phyloP scores from a whole-genome alignment of 352 stramenopile species.

The Thalassiosira sp. region DNA sequence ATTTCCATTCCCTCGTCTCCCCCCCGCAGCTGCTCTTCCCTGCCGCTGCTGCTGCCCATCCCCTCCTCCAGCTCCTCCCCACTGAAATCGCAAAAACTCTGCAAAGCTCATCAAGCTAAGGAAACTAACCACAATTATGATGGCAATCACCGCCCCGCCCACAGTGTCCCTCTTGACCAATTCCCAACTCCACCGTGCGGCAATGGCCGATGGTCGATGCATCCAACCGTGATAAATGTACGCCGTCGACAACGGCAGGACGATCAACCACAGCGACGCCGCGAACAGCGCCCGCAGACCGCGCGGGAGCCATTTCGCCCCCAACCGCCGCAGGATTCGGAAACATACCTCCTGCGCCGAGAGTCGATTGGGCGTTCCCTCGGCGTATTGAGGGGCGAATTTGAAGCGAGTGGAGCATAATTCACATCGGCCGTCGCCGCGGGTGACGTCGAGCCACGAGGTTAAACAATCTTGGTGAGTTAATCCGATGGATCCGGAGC shows the following conservation, averaged over 20 bases:
- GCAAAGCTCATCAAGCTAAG: slow-evolving; percentile 93
- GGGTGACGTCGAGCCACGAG: slow-evolving; percentile 91
- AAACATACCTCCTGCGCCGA: slow-evolving; percentile 87
- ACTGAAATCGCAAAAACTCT: slow-evolving; percentile 90
- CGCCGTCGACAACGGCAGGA: slow-evolving; percentile 89
- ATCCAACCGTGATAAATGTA: slow-evolving; percentile 95
- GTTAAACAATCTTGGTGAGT: slow-evolving; percentile 93
- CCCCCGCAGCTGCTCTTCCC: background rate
- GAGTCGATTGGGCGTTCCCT: slow-evolving; percentile 86
- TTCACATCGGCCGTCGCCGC: slow-evolving; percentile 89
- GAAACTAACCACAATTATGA: slow-evolving; percentile 92
- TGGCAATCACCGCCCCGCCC: slow-evolving; percentile 88
- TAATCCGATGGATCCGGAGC: slow-evolving; percentile 92
- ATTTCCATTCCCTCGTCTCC: slow-evolving; percentile 17
- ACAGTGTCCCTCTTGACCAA: slow-evolving; percentile 87
- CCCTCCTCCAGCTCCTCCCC: slow-evolving; percentile 44
- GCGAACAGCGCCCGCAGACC: slow-evolving; percentile 84
- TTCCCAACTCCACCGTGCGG: slow-evolving; percentile 74
- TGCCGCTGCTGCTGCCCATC: slow-evolving; percentile 6
- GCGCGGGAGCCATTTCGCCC: slow-evolving; percentile 89
- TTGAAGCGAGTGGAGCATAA: slow-evolving; percentile 91
- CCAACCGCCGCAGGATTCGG: slow-evolving; percentile 84
- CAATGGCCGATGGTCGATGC: slow-evolving; percentile 73
- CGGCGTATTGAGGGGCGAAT: slow-evolving; percentile 91
- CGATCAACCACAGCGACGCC: slow-evolving; percentile 86